Evolutionary conservation across 2,329 filamentous ascomycete genomes (phyloP), one percentile per base, ranked within the genome.

Genomic region (Phialemoniopsis sp.): DNA sequence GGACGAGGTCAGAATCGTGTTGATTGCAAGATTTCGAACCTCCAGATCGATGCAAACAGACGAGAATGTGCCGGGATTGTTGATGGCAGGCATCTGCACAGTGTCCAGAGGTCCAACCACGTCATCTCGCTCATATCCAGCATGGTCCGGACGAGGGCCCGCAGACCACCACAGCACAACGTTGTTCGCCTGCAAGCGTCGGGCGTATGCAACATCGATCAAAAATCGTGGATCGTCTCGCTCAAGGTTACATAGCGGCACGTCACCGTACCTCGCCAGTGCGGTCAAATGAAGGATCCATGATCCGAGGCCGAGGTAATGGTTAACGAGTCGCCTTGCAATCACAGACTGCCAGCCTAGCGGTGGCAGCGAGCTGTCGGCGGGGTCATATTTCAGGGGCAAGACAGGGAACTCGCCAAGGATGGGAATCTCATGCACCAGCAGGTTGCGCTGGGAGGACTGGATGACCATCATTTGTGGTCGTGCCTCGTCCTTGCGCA

Each of bases 121-220:
- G 59, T 97, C 89, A 53, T 99, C 94, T 45, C 85, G 87, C 59
- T 99, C 93, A 58, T 96, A 89, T 0, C 93, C 93, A 34, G 89
- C 93, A 62, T 99, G 93, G 57, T 99, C 93, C 2, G 94, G 93
- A 37, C 85, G 80, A 1, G 91, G 81, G 7, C 85, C 83, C 9
- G 80, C 74, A 14, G 91, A 97, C 93, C 93, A 99, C 93, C 93
- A 99, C 7, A 99, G 70, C 6, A 98, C 87, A 2, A 98, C 88
- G 41, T 90, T 89, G 56, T 91, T 95, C 48, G 87, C 85, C 55
- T 95, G 89, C 37, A 99, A 68, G 14, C 90, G 79, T 41, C 94
- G 76, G 1, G 93, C 93, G 58, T 97, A 99, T 1, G 91, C 87
- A 40, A 99, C 80, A 57, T 99, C 93, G 51, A 99, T 98, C 39